Base-by-base conservation (phyloP, 2,329 filamentous ascomycete genomes). In the Chrysosporium queenslandicum region DNA sequence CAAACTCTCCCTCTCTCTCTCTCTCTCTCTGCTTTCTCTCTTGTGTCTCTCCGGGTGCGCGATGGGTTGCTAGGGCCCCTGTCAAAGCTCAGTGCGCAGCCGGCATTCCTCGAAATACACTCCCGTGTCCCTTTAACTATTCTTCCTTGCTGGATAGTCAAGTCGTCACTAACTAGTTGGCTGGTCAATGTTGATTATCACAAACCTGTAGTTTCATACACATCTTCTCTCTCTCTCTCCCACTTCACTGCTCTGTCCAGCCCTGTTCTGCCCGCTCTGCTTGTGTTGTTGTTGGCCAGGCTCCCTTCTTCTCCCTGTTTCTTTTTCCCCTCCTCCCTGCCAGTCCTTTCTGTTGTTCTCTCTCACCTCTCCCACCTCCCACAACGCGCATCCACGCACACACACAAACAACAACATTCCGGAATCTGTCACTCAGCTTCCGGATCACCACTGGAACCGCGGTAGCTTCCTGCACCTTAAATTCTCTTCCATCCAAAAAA, bases 281-380 rank as follows among this genome's bases (percentile, higher is more conserved):
- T 39, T 37, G 14, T 18, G 32, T 47, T 34, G 27, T 21, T 8
- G 6, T 20, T n/a, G 3, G 32, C 32, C 4, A 9, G 59, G 20
- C 23, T 18, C 36, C 6, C 34, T 23, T 39, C 9, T 37, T 37
- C 16, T 29, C 11, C 39, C 20, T 50, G 56, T 51, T 56, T 58
- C n/a, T 37, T 36, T 46, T 29, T 37, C 27, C 20, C 27, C 21
- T 46, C n/a, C 20, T 4, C 29, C 27, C 25, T 29, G 42, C 16
- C 43, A 11, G 23, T 45, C 27, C 6, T 36, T 46, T 34, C 43
- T 46, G 43, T 36, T 46, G 25, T 3, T 46, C n/a, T 34, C 21
- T 30, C 5, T 30, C 27, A 30, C 11, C 27, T 11, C 12, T 8
- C 9, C 12, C 32, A 34, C n/a, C 32, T 34, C 32, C 32, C 3